A percentile compares a stretch with the other conserved stretches of the same genome.
Conservation (phyloP, 2,329 filamentous ascomycete genomes). For the Fragosphaeria purpurea region DNA sequence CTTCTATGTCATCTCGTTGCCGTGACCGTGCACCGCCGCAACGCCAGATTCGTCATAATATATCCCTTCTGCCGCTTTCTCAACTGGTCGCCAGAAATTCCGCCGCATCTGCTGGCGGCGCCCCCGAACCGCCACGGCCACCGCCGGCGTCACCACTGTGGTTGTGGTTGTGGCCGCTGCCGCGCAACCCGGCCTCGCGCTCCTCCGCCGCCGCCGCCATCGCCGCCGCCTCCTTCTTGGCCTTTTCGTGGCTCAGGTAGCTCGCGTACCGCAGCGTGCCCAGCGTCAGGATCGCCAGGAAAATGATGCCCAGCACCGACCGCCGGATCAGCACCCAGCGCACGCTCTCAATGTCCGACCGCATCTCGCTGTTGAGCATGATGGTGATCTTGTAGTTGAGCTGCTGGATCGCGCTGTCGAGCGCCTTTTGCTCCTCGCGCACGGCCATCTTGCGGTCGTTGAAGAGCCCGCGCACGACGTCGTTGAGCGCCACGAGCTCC, state of each 20-base stretch:
- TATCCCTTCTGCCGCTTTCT: constrained; percentile 7
- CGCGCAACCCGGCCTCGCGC: constrained; percentile 31
- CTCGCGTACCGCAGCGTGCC: constrained; percentile 50
- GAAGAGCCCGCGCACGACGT: constrained; percentile 91
- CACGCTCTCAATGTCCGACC: constrained; percentile 83
- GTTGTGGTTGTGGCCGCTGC: no score
- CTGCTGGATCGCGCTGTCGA: constrained; percentile 83
- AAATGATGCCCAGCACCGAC: constrained; percentile 53
- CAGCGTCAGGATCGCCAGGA: constrained; percentile 54
- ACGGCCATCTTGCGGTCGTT: constrained; percentile 93
- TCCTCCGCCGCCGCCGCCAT: constrained; percentile 25
- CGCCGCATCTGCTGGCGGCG: constrained; percentile 38
- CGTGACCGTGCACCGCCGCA: no score
- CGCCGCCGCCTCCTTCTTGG: constrained; percentile 27
- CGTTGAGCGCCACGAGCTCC: constrained; percentile 70
- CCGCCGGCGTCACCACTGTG: no score
- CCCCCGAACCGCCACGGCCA: no score
- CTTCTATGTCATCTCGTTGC: no score
- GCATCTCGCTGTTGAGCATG: constrained; percentile 76
- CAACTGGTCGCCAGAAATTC: constrained; percentile 49
- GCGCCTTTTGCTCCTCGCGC: constrained; percentile 72
- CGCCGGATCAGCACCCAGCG: constrained; percentile 71
- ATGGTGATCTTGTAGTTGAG: constrained; percentile 96
- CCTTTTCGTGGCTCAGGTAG: constrained; percentile 40
- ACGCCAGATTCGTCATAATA: no score